A percentile compares a stretch with the other conserved stretches of the same genome.
Conservation (phyloP, 768 basidiomycete species). For the Amanita exitialis region DNA sequence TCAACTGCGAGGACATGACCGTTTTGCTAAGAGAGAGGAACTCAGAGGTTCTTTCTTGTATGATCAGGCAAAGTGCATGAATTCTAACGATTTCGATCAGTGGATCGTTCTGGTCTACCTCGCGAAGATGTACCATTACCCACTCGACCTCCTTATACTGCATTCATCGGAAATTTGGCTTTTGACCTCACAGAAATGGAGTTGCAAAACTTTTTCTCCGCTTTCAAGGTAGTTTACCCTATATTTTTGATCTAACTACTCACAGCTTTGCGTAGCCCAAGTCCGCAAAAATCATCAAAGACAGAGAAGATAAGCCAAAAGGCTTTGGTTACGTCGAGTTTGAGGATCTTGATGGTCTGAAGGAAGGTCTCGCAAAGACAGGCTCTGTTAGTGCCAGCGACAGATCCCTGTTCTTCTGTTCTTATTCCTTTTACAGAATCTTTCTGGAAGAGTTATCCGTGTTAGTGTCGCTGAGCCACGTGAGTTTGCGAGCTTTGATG, state of each 20-base stretch:
- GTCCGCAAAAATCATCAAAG: slow-evolving; percentile 87
- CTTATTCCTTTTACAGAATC: slow-evolving; percentile 27
- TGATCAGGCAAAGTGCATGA: background rate
- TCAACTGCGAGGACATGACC: slow-evolving; percentile 39
- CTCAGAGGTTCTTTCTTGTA: slow-evolving; percentile 18
- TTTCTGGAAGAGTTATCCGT: slow-evolving; percentile 75
- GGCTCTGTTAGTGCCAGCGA: slow-evolving; percentile 44
- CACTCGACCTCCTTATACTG: slow-evolving; percentile 87
- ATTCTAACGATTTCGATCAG: background rate
- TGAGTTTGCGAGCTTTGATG: slow-evolving; percentile 34
- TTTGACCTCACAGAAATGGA: slow-evolving; percentile 87
- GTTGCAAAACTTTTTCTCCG: slow-evolving; percentile 70
- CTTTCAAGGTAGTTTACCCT: slow-evolving; percentile 38
- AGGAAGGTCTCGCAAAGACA: slow-evolving; percentile 67
- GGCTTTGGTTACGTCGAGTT: slow-evolving; percentile 99
- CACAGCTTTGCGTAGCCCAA: slow-evolving; percentile 39
- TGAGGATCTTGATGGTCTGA: slow-evolving; percentile 73
- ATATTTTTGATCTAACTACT: background rate
- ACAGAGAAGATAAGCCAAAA: slow-evolving; percentile 90
- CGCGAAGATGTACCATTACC: slow-evolving; percentile 96
- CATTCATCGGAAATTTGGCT: slow-evolving; percentile 92
- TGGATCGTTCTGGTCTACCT: slow-evolving; percentile 29
- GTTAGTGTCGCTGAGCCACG: slow-evolving; percentile 95
- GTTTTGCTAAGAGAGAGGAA: slow-evolving; percentile 55
- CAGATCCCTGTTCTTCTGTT: background rate